Evolutionary conservation across 805 yeast species (phyloP), one percentile per base, ranked within the genome.

Genomic region (Vanderwaltozyma tropicalis): DNA sequence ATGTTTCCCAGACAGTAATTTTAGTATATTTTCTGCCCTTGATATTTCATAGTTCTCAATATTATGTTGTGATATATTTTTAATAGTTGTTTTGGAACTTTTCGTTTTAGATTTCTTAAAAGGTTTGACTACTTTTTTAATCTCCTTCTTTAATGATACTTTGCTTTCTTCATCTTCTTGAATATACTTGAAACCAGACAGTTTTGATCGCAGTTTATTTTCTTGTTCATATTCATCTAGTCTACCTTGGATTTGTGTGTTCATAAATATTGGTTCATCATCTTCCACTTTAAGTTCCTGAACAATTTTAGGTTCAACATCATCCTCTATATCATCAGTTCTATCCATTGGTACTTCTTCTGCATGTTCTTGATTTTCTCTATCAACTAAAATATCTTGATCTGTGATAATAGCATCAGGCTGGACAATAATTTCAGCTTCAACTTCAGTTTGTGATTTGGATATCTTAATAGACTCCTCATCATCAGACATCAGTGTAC

Each of bases 211-310:
- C 17, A 52, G 9, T n/a, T 31, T 38, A 12, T 41, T 39, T 19
- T 50, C 44, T 13, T 19, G 8, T 2, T 26, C 44, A 12, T 36
- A 32, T 17, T 52, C 59, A 39, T 58, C 62, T 16, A 59, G 31
- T 18, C 49, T 41, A 27, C 61, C 41, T 38, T 59, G 63, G 8
- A 59, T 46, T 35, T 59, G 63, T 4, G 63, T 59, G 25, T 46
- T 52, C 3, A 59, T 41, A 19, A 59, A 48, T 6, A 57, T 39
- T 3, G 40, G 36, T 12, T 40, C 45, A 9, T 37, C 40, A 11
- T 35, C 21, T 4, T 17, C 15, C 5, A 15, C 20, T 13, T 21
- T 17, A 22, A 8, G 7, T n/a, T 10, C 32, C 10, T 3, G 5
- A 13, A 28, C 21, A 12, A n/a, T 25, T 8, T 33, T 25, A n/a